Evolutionary conservation across 306 rosid species (phyloP), one percentile per base, ranked within the genome.

Genomic region (Prunus armeniaca): DNA sequence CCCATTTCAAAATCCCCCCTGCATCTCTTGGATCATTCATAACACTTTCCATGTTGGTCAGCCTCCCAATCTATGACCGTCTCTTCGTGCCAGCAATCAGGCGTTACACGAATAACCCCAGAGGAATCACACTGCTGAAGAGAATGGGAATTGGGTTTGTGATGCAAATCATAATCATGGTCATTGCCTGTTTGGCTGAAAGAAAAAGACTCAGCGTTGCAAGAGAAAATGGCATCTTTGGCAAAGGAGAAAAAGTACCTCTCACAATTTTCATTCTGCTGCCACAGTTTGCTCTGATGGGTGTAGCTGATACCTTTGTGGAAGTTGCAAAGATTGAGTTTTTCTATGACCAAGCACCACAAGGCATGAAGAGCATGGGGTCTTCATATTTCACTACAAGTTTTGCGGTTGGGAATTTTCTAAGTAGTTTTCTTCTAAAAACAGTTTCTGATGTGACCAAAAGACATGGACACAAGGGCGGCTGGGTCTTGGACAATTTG

Each of bases 271-370:
- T 91, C 80, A 75, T 91, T 56, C 86, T 91, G 12, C 80, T 89
- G 19, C 97, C 94, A 24, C 97, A 91, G 46, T 88, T 83, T 78
- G 91, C 89, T 17, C 52, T 91, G 71, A 54, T 74, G 6, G 94
- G 93, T 10, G 50, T 89, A 43, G 86, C 89, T 34, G 92, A 89
- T 74, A 77, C 86, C 73, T 86, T 87, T 1, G 79, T 76, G 14
- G 94, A 91, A 74, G 75, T 82, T 11, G 91, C 92, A 11, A 89
- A 84, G 85, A 19, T 87, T 4, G 94, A 91, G 82, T 74, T 91
- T 22, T 91, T 91, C 83, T 91, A 91, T 19, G 92, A 89, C 75
- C 94, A 91, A 74, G 92, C 94, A 15, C 97, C 97, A 20, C 78
- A 88, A 70, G 81, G 83, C 72, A 84, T 86, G 89, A 89, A 91